phyloP scores from a whole-genome alignment of 2,329 filamentous ascomycete species.

The Aspergillus japonicus region DNA sequence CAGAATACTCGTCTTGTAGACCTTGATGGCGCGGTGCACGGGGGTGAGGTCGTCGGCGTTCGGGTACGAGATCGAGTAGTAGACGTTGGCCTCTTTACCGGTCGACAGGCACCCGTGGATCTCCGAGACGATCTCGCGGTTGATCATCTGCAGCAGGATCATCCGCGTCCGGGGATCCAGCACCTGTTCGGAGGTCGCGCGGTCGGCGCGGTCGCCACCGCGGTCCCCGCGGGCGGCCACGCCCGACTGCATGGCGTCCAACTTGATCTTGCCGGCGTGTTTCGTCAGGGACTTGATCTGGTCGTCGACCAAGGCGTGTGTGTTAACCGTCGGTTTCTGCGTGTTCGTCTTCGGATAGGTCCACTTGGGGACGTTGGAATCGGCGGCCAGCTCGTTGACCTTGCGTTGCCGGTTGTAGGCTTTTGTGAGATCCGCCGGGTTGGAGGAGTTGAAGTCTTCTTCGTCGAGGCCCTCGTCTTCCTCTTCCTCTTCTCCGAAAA shows the following conservation, averaged over 20 bases:
- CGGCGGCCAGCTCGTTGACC: constrained; percentile 54
- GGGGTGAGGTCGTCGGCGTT: constrained; percentile 48
- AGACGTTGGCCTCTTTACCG: constrained; percentile 97
- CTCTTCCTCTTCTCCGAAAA: constrained; percentile 53
- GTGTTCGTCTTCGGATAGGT: constrained; percentile 70
- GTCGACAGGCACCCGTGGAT: constrained; percentile 95
- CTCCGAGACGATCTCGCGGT: constrained; percentile 82
- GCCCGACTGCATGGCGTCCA: constrained; percentile 63
- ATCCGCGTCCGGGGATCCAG: constrained; percentile 91
- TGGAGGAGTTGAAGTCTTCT: constrained; percentile 57
- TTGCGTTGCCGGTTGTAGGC: constrained; percentile 82
- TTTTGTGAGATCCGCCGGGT: constrained; percentile 72
- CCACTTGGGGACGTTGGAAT: constrained; percentile 52
- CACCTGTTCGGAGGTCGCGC: constrained; percentile 92
- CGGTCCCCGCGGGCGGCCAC: constrained; percentile 49
- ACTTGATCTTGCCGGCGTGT: constrained; percentile 80
- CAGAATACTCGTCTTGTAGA: constrained; percentile 97
- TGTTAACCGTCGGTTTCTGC: constrained; percentile 78
- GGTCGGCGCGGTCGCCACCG: constrained; percentile 74
- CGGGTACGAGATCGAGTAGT: constrained; percentile 73
- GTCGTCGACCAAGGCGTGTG: constrained; percentile 76
- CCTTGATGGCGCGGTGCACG: constrained; percentile 86
- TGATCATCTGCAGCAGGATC: constrained; percentile 95
- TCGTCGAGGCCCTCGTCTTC: constrained; percentile 50
- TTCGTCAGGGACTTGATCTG: constrained; percentile 81